Percentiles rank a stretch among this genome's conserved stretches.
Conservation (phyloP, 306 rosid species). For the Lathyrus oleraceus region DNA sequence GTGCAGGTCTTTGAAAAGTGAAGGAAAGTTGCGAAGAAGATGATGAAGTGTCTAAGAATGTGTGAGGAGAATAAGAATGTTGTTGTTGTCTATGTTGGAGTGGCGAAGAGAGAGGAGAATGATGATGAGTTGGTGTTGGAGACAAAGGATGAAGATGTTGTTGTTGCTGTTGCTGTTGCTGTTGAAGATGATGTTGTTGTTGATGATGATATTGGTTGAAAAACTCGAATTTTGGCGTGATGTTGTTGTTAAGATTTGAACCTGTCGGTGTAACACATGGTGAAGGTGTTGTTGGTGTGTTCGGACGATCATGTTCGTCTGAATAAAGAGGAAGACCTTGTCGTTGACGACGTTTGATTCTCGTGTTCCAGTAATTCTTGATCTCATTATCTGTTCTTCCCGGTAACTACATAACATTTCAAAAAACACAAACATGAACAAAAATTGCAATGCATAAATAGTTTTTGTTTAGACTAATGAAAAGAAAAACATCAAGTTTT, state of each 20-base stretch:
- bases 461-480: not conserved
- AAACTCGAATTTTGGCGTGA: slow-evolving; percentile 38
- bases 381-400: slow-evolving; percentile 97
- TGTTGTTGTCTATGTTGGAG: slow-evolving; percentile 41
- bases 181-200: slow-evolving; percentile 24
- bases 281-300: slow-evolving; percentile 40
- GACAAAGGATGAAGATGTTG: slow-evolving; percentile 8
- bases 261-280: slow-evolving; percentile 28
- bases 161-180: not conserved
- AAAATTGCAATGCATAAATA: too few relatives aligned
- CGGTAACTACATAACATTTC: slow-evolving; percentile 56
- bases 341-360: slow-evolving; percentile 73
- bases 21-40: slow-evolving; percentile 44
- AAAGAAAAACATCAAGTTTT: not conserved
- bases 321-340: slow-evolving; percentile 79
- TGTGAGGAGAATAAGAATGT: slow-evolving; percentile 29
- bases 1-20: slow-evolving; percentile 65
- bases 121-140: slow-evolving; percentile 34
- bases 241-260: slow-evolving; percentile 34
- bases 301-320: slow-evolving; percentile 28
- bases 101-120: slow-evolving; percentile 57
- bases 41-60: slow-evolving; percentile 35
- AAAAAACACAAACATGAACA: too few relatives aligned
- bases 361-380: slow-evolving; percentile 92
- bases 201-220: slow-evolving; percentile 29